Percentiles rank a stretch among this genome's conserved stretches.
These are phyloP conservation scores for Noccaea bulbosa DNA, from an alignment of 345 rosid species.

Conservation along the genomic window DNA sequence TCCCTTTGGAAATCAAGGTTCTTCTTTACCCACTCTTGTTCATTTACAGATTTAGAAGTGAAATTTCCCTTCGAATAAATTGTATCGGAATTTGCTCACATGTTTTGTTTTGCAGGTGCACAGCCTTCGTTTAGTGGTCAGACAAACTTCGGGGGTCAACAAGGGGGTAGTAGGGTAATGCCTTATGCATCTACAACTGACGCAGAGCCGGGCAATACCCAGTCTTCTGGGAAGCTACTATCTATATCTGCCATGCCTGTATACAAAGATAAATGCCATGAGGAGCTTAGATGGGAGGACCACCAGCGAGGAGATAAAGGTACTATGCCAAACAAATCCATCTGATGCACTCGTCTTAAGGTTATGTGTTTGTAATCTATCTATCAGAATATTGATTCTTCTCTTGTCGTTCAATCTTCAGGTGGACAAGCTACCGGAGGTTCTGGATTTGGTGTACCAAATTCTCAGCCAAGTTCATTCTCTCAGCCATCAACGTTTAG, in stretches of 20 bases:
- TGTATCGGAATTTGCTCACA: conserved; percentile 11
- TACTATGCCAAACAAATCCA: conserved; percentile 30
- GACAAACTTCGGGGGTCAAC: conserved; percentile 73
- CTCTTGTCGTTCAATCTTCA: conserved; percentile 42
- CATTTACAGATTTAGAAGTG: background rate
- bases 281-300: conserved; percentile 97
- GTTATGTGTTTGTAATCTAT: conserved; percentile 22
- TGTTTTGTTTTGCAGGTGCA: conserved; percentile 53
- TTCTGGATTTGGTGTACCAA: conserved; percentile 51
- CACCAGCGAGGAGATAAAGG: conserved; percentile 98
- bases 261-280: conserved; percentile 76
- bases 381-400: conserved; percentile 20
- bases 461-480: conserved; percentile 58
- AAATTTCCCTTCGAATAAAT: background rate
- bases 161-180: conserved; percentile 80
- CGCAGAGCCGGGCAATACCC: conserved; percentile 53
- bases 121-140: conserved; percentile 56
- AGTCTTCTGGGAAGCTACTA: conserved; percentile 69
- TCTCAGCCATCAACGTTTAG: conserved; percentile 52
- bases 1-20: conserved; percentile 74
- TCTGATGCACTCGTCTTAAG: conserved; percentile 4
- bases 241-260: conserved; percentile 90
- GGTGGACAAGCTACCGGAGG: conserved; percentile 62
- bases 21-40: conserved; percentile 59
- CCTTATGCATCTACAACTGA: conserved; percentile 70